These are phyloP conservation scores for Aechmea fasciata DNA, from an alignment of 176 grass and related monocot species.

Conservation along the genomic window DNA sequence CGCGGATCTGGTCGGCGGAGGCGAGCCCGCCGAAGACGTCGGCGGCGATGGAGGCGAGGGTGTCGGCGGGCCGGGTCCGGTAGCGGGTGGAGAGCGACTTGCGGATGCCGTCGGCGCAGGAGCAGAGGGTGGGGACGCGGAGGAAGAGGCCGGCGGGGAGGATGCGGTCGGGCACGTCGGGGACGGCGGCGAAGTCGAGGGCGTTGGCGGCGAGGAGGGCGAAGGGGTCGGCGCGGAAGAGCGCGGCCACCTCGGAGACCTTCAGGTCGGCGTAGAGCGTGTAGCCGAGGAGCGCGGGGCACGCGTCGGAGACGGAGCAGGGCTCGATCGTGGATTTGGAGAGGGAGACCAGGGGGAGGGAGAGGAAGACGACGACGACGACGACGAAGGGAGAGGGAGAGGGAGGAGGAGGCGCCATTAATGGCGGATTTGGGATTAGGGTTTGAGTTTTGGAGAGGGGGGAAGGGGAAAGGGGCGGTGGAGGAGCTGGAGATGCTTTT, in stretches of 20 bases:
- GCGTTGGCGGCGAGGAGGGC: slow-evolving; percentile 74
- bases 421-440: slow-evolving; percentile 10
- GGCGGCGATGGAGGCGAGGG: slow-evolving; percentile 56
- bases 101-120: slow-evolving; percentile 75
- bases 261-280: slow-evolving; percentile 79
- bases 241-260: slow-evolving; percentile 62
- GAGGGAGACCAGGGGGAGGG: not conserved
- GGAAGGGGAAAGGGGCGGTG: not conserved
- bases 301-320: slow-evolving; percentile 53
- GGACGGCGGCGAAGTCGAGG: slow-evolving; percentile 47
- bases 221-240: slow-evolving; percentile 61
- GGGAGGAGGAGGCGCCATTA: slow-evolving; percentile 6
- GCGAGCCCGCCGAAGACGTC: slow-evolving; percentile 56
- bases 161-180: slow-evolving; percentile 53
- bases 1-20: slow-evolving; percentile 52
- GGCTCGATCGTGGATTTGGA: slow-evolving; percentile 70
- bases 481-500: not conserved
- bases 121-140: slow-evolving; percentile 56
- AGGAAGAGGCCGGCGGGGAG: slow-evolving; percentile 71
- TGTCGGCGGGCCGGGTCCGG: slow-evolving; percentile 56
- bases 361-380: slow-evolving; percentile 9
- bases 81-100: slow-evolving; percentile 66
- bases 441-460: slow-evolving; percentile 6
- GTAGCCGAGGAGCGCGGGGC: slow-evolving; percentile 74
- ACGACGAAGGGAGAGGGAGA: not conserved